Percentiles rank a stretch among this genome's conserved stretches.
Conservation (phyloP, 805 yeast species). For the Wickerhamiella spandovensis region DNA sequence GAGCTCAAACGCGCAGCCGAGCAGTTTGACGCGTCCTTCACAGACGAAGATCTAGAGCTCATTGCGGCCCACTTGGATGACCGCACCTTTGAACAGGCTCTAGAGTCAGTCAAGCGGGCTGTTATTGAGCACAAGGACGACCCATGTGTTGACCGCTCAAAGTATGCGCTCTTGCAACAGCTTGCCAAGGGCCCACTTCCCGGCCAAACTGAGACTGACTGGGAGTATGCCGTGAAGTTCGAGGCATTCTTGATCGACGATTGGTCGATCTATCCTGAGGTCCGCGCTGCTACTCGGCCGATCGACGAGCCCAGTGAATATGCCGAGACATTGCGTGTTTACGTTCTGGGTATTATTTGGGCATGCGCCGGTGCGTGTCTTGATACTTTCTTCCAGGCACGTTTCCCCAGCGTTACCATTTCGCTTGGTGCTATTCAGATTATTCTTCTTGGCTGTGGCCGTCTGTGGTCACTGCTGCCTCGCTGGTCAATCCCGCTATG, state of each 20-base stretch:
- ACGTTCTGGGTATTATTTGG: constrained; percentile 38
- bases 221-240: constrained; percentile 20
- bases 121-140: constrained; percentile 34
- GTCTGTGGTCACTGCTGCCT: constrained; percentile 25
- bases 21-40: not conserved
- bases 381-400: constrained; percentile 44
- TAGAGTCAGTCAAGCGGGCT: constrained; percentile 29
- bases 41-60: constrained; percentile 8
- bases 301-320: constrained; percentile 36
- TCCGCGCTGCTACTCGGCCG: constrained; percentile 42
- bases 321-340: constrained; percentile 40
- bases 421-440: constrained; percentile 44
- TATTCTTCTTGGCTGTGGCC: constrained; percentile 48
- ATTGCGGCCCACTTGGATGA: constrained; percentile 15
- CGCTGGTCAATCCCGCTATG: constrained; percentile 6
- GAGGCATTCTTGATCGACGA: constrained; percentile 31
- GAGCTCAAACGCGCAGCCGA: not conserved
- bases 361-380: constrained; percentile 42
- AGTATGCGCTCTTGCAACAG: constrained; percentile 25
- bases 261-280: constrained; percentile 49
- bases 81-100: constrained; percentile 27
- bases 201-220: constrained; percentile 15
- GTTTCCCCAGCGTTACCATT: constrained; percentile 41
- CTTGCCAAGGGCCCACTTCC: constrained; percentile 12
- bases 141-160: constrained; percentile 32